These are phyloP conservation scores for Tetrapisispora fleetii DNA, from an alignment of 805 yeast genomes.

Conservation along the genomic window DNA sequence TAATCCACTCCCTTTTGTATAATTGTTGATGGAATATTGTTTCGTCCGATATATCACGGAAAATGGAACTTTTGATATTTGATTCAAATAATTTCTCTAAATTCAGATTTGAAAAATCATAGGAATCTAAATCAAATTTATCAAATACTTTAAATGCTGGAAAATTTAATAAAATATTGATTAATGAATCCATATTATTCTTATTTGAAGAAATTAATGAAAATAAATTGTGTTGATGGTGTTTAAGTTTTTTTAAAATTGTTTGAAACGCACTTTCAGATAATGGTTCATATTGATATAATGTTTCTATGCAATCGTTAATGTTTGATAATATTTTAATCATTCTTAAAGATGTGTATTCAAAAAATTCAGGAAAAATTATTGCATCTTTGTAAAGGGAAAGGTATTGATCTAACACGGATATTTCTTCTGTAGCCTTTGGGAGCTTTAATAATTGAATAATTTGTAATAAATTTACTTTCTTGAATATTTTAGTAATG, in stretches of 20 bases:
- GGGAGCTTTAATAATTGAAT: slow-evolving; percentile 16
- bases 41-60: slow-evolving; percentile 1
- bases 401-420: slow-evolving; percentile 26
- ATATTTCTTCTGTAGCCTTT: slow-evolving; percentile 12
- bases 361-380: slow-evolving; percentile 27
- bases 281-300: slow-evolving; percentile 5
- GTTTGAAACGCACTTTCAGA: background rate
- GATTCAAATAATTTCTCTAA: slow-evolving; percentile 8
- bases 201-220: slow-evolving; percentile 7
- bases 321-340: slow-evolving; percentile 10
- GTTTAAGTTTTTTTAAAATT: background rate
- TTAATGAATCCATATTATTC: slow-evolving; percentile 13
- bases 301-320: slow-evolving; percentile 11
- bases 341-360: slow-evolving; percentile 8
- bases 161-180: slow-evolving; percentile 15
- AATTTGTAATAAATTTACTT: slow-evolving; percentile 28
- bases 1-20: slow-evolving; percentile 6
- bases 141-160: slow-evolving; percentile 10
- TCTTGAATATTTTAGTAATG: slow-evolving; percentile 18
- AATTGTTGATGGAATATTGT: slow-evolving; percentile 1
- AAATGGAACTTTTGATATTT: slow-evolving; percentile 1
- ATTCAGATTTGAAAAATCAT: slow-evolving; percentile 15
- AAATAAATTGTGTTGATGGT: slow-evolving; percentile 5
- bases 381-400: slow-evolving; percentile 25
- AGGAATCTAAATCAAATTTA: slow-evolving; percentile 13